These are phyloP conservation scores for Cyanidioschyzon merolae DNA, from an alignment of 23 red algal genomes.

Conservation along the genomic window DNA sequence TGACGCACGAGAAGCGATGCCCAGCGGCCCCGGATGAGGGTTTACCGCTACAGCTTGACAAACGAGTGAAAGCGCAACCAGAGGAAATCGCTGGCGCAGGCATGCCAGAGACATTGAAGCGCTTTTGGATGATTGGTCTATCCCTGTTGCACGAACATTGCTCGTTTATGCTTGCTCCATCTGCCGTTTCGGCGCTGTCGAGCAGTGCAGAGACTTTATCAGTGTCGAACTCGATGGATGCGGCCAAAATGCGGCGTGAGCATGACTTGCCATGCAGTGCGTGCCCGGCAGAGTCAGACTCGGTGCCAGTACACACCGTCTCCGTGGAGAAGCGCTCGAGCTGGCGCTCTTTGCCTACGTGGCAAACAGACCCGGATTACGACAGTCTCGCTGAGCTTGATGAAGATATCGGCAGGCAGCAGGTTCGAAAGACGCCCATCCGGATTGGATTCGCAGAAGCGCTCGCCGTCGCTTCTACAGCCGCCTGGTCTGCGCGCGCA, in stretches of 20 bases:
- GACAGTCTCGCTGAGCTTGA: not conserved
- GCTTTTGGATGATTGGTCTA: not conserved
- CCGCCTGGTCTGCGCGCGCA: not conserved
- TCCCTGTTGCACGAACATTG: not conserved
- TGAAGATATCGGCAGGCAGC: not conserved
- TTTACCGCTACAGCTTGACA: not conserved
- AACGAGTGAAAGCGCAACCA: not conserved
- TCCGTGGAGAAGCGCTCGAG: not conserved
- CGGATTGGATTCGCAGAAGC: not conserved
- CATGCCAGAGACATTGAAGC: not conserved
- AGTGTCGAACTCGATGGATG: no score
- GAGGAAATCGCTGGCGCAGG: not conserved
- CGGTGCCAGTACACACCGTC: not conserved
- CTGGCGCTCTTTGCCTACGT: not conserved
- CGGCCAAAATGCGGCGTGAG: not conserved
- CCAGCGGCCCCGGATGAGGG: not conserved
- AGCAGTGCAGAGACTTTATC: no score
- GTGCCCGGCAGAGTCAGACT: no score
- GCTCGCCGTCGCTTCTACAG: not conserved
- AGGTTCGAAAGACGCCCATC: not conserved
- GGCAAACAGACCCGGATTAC: not conserved
- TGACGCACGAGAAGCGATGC: not conserved
- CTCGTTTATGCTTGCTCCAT: no score
- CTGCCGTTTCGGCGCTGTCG: no score
- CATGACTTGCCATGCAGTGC: not conserved